Percentiles rank a stretch among this genome's conserved stretches.
Evolutionary conservation across 768 basidiomycete species (phyloP).

Genomic region (Pholiota microspora): DNA sequence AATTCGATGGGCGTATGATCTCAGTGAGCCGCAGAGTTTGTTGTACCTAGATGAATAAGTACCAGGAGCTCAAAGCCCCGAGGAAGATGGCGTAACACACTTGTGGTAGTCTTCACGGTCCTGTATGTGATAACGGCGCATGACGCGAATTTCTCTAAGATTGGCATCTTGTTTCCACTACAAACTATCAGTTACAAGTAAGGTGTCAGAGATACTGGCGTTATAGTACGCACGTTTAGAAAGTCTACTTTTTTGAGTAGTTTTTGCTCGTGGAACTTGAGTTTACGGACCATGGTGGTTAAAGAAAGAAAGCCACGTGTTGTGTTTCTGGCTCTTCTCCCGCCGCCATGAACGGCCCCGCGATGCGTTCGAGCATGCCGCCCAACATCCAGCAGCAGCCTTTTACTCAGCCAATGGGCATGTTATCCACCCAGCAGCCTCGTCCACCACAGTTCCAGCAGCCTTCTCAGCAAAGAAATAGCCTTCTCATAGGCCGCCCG

Average conservation of each 20-base stretch:
- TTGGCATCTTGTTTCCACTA: constrained; percentile 98
- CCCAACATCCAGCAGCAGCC: constrained; percentile 18
- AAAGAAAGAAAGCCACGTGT: constrained; percentile 35
- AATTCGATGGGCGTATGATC: constrained; percentile 82
- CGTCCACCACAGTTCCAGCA: background rate
- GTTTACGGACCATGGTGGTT: constrained; percentile 76
- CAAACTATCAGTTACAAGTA: no score
- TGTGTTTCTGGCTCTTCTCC: constrained; percentile 8
- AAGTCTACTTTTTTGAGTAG: constrained; percentile 97
- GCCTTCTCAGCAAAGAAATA: background rate
- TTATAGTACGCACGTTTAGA: constrained; percentile 66
- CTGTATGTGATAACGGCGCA: constrained; percentile 95
- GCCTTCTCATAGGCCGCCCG: background rate
- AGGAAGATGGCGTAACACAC: constrained; percentile 33
- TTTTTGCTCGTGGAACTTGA: constrained; percentile 96
- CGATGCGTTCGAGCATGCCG: constrained; percentile 28
- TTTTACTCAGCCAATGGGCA: constrained; percentile 17
- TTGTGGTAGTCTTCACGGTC: constrained; percentile 94
- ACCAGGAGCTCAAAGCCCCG: background rate
- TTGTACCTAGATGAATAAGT: constrained; percentile 66
- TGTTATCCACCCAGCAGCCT: background rate
- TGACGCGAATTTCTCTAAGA: constrained; percentile 87
- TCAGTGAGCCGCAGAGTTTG: constrained; percentile 86
- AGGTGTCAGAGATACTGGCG: no score
- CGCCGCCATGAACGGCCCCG: constrained; percentile 12